Evolutionary conservation across 495 filamentous ascomycete species (phyloP).

Genomic region (Bryoglossum gracile): DNA sequence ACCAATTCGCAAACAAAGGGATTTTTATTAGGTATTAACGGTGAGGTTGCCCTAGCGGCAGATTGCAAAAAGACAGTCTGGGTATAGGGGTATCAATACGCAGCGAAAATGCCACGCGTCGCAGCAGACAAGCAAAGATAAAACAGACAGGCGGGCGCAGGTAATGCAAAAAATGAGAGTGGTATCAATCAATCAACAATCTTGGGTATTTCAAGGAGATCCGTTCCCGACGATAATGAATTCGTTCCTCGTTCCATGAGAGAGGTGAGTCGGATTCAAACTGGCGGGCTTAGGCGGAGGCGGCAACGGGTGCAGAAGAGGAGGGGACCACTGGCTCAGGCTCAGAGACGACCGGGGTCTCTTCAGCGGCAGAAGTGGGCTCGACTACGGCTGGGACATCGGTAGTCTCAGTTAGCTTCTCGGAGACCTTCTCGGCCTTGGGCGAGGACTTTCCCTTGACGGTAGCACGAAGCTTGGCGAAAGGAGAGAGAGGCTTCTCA

Average conservation of each 20-base stretch:
- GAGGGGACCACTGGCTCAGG: constrained; percentile 19
- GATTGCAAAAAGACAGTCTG: constrained; percentile 29
- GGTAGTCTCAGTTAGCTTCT: constrained; percentile 32
- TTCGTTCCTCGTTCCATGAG: constrained; percentile 25
- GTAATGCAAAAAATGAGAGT: constrained; percentile 28
- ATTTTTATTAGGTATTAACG: constrained; percentile 30
- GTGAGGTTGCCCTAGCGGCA: constrained; percentile 27
- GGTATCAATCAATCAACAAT: constrained; percentile 28
- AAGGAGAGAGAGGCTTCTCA: constrained; percentile 48
- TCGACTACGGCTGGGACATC: constrained; percentile 35
- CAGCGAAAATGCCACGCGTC: constrained; percentile 15
- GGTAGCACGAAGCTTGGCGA: constrained; percentile 52
- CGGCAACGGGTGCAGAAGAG: constrained; percentile 20
- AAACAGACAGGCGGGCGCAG: constrained; percentile 16
- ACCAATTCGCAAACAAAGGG: constrained; percentile 19
- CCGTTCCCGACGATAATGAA: constrained; percentile 26
- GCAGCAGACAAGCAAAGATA: constrained; percentile 14
- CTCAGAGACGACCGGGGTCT: constrained; percentile 20
- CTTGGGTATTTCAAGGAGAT: constrained; percentile 29
- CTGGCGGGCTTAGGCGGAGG: constrained; percentile 22
- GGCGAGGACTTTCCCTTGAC: constrained; percentile 40
- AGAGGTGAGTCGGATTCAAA: constrained; percentile 16
- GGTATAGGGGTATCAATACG: constrained; percentile 31
- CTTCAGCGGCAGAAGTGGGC: constrained; percentile 39
- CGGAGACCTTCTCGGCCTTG: constrained; percentile 32